phyloP scores from a whole-genome alignment of 2,329 filamentous ascomycete genomes.

The Salinomyces thailandicus region DNA sequence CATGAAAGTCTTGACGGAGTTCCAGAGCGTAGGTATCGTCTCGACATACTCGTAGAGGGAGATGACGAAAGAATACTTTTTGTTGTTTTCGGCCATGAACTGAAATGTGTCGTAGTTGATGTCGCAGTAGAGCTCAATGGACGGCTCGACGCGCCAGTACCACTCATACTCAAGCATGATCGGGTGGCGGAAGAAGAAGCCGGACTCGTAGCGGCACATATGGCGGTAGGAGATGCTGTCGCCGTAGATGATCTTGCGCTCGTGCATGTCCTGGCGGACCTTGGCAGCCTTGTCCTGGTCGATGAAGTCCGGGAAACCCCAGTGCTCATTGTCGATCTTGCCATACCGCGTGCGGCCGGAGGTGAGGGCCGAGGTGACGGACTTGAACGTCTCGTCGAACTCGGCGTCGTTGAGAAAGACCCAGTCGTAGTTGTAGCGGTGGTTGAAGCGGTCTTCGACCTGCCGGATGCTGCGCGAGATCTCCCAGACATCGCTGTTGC shows the following conservation, averaged over 20 bases:
- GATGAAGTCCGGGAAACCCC: conserved; percentile 94
- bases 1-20: conserved; percentile 91
- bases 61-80: conserved; percentile 96
- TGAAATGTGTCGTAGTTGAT: conserved; percentile 93
- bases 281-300: conserved; percentile 86
- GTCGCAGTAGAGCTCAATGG: conserved; percentile 92
- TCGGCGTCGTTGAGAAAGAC: conserved; percentile 96
- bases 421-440: conserved; percentile 96
- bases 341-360: conserved; percentile 90
- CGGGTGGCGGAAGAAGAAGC: conserved; percentile 95
- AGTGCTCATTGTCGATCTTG: conserved; percentile 80
- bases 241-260: conserved; percentile 94
- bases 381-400: conserved; percentile 89
- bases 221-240: conserved; percentile 95
- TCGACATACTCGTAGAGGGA: conserved; percentile 94
- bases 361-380: conserved; percentile 77
- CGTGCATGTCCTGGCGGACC: conserved; percentile 86
- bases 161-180: conserved; percentile 95
- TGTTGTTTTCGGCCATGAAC: conserved; percentile 88
- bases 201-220: conserved; percentile 98
- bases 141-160: conserved; percentile 99
- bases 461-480: conserved; percentile 92
- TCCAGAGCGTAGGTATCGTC: conserved; percentile 93
- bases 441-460: conserved; percentile 96
- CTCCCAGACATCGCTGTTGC: conserved; percentile 92